Percentiles rank a stretch among this genome's conserved stretches.
phyloP scores from a whole-genome alignment of 495 filamentous ascomycete species.

The Penicillium dipodomyicola region DNA sequence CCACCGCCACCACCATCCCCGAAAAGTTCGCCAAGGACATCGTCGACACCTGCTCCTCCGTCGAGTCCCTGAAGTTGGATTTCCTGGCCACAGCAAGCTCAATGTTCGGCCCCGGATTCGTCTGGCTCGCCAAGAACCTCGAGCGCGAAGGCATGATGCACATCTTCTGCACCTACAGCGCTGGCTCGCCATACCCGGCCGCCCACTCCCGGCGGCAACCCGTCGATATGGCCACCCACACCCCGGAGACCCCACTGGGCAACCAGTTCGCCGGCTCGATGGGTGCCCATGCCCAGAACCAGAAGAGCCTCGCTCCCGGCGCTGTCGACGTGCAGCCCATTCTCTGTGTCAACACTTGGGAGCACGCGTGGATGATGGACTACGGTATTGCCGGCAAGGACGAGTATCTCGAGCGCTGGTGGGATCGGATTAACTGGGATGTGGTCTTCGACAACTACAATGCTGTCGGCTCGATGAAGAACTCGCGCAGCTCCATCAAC shows the following conservation, averaged over 20 bases:
- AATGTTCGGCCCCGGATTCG: slow-evolving; percentile 97
- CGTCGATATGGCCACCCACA: slow-evolving; percentile 74
- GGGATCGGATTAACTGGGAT: slow-evolving; percentile 82
- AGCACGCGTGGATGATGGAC: slow-evolving; percentile 87
- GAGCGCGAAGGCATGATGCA: slow-evolving; percentile 54
- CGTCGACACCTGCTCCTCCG: slow-evolving; percentile 66
- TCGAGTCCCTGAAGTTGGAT: slow-evolving; percentile 74
- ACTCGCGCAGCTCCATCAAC: slow-evolving; percentile 18
- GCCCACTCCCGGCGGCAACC: slow-evolving; percentile 80
- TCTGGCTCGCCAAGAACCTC: slow-evolving; percentile 77
- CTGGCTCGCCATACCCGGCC: slow-evolving; percentile 81
- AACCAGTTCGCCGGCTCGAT: slow-evolving; percentile 50
- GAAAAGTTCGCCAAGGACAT: slow-evolving; percentile 49
- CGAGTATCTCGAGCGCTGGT: slow-evolving; percentile 75
- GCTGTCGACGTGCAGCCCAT: slow-evolving; percentile 70
- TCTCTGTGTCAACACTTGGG: slow-evolving; percentile 92
- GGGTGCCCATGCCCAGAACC: slow-evolving; percentile 45
- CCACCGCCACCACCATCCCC: slow-evolving; percentile 51
- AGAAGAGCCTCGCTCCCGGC: slow-evolving; percentile 58
- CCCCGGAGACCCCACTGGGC: slow-evolving; percentile 36
- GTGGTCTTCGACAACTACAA: slow-evolving; percentile 57
- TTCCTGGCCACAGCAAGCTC: slow-evolving; percentile 76
- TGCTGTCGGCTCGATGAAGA: slow-evolving; percentile 29
- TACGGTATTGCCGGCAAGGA: slow-evolving; percentile 80
- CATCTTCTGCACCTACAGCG: slow-evolving; percentile 86